Conservation (phyloP, 768 basidiomycete species). For the Auricularia heimuer region DNA sequence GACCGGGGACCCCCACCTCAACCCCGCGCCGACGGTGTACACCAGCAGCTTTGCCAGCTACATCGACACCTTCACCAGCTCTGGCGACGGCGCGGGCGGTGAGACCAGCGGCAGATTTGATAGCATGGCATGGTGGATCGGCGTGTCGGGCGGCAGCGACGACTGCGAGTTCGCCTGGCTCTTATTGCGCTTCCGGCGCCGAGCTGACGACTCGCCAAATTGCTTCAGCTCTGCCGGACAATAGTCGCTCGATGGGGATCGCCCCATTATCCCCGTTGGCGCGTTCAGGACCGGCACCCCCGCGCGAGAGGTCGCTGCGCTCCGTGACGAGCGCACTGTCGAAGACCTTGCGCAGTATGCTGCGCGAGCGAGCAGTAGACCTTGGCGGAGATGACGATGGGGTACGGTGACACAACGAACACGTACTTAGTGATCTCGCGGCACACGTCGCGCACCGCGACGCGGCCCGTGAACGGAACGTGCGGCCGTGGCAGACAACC, state of each 20-base stretch:
- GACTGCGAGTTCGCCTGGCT: slow-evolving; percentile 1
- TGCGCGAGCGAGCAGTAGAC: slow-evolving; percentile 73
- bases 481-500: slow-evolving; percentile 81
- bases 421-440: slow-evolving; percentile 81
- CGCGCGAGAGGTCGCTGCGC: slow-evolving; percentile 31
- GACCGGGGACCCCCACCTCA: too few species aligned
- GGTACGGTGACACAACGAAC: slow-evolving; percentile 84
- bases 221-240: slow-evolving; percentile 29
- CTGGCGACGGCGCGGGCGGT: slow-evolving; percentile 1
- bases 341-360: slow-evolving; percentile 65
- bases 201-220: not conserved
- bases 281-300: not conserved
- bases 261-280: slow-evolving; percentile 13
- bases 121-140: slow-evolving; percentile 11
- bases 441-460: slow-evolving; percentile 72
- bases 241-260: slow-evolving; percentile 42
- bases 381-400: slow-evolving; percentile 88
- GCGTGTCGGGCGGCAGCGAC: slow-evolving; percentile 4
- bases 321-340: slow-evolving; percentile 41
- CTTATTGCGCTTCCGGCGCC: slow-evolving; percentile 1
- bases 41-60: slow-evolving; percentile 68
- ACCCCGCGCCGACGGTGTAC: slow-evolving; percentile 72
- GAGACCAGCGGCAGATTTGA: slow-evolving; percentile 4
- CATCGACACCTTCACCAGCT: slow-evolving; percentile 55
- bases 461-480: slow-evolving; percentile 62